These are phyloP conservation scores for Clavispora santaluciae DNA, from an alignment of 805 yeast genomes.

Conservation along the genomic window DNA sequence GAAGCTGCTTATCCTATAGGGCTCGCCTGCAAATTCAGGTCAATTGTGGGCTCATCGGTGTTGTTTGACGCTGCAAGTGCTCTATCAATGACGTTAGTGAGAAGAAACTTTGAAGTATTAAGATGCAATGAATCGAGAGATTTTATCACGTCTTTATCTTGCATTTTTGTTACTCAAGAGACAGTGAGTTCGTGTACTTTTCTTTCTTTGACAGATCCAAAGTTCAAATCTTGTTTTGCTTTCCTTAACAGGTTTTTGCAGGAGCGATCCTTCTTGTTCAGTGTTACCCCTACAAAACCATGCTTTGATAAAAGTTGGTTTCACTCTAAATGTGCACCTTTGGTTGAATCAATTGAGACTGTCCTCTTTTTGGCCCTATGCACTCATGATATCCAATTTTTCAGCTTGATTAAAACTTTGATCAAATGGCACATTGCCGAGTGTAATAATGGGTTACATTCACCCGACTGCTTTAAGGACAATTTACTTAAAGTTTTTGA, in stretches of 20 bases:
- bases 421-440: conserved; percentile 30
- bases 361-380: conserved; percentile 48
- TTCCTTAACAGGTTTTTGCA: conserved; percentile 31
- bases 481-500: conserved; percentile 26
- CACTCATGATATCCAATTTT: conserved; percentile 47
- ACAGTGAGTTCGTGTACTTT: background rate
- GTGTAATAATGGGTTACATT: conserved; percentile 3
- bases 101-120: background rate
- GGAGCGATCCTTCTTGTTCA: conserved; percentile 18
- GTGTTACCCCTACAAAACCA: background rate
- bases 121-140: conserved; percentile 11
- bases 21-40: conserved; percentile 19
- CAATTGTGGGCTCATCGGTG: conserved; percentile 11
- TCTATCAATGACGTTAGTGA: conserved; percentile 28
- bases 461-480: conserved; percentile 10
- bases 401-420: conserved; percentile 39
- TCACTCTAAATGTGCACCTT: conserved; percentile 15
- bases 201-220: conserved; percentile 30
- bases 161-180: conserved; percentile 15
- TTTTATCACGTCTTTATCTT: conserved; percentile 31
- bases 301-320: conserved; percentile 1
- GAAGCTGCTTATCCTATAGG: conserved; percentile 25
- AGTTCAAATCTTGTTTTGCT: conserved; percentile 32
- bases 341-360: conserved; percentile 44
- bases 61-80: conserved; percentile 33